Conservation (phyloP, 1,284 basidiomycete species). For the Apiotrichum porosum region DNA sequence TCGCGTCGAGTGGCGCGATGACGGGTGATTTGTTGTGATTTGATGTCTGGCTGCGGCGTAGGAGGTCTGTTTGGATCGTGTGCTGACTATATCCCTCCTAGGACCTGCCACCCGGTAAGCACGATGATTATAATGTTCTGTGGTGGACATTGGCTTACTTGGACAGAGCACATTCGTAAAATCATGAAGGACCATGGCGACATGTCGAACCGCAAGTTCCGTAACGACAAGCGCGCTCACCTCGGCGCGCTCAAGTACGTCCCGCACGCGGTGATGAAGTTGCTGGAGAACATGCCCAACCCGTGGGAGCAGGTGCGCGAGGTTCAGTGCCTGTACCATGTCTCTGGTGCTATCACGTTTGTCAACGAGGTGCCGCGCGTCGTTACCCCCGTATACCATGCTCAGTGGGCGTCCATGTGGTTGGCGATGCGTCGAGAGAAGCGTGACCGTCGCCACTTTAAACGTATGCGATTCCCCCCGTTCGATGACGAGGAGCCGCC, state of each 20-base stretch:
- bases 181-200: slow-evolving; percentile 97
- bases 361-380: slow-evolving; percentile 97
- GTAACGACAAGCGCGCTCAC: slow-evolving; percentile 98
- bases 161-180: slow-evolving; percentile 94
- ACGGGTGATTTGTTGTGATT: background rate
- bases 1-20: background rate
- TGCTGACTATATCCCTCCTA: slow-evolving; percentile 4
- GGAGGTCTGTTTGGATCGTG: too few relatives aligned
- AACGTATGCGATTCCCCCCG: slow-evolving; percentile 99
- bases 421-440: slow-evolving; percentile 98
- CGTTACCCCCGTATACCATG: slow-evolving; percentile 96
- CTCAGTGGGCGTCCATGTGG: slow-evolving; percentile 99
- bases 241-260: slow-evolving; percentile 98
- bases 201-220: slow-evolving; percentile 94
- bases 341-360: slow-evolving; percentile 99
- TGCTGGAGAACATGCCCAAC: slow-evolving; percentile 97
- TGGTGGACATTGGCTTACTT: too few relatives aligned
- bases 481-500: slow-evolving; percentile 99
- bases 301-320: slow-evolving; percentile 99
- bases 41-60: background rate
- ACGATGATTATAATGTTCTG: too few relatives aligned
- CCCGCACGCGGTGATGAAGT: slow-evolving; percentile 98
- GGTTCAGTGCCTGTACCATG: slow-evolving; percentile 93
- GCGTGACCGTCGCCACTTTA: slow-evolving; percentile 97
- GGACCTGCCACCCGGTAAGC: slow-evolving; percentile 45